Evolutionary conservation across 768 basidiomycete genomes (phyloP), one percentile per base, ranked within the genome.

Genomic region (Collybiopsis confluens): DNA sequence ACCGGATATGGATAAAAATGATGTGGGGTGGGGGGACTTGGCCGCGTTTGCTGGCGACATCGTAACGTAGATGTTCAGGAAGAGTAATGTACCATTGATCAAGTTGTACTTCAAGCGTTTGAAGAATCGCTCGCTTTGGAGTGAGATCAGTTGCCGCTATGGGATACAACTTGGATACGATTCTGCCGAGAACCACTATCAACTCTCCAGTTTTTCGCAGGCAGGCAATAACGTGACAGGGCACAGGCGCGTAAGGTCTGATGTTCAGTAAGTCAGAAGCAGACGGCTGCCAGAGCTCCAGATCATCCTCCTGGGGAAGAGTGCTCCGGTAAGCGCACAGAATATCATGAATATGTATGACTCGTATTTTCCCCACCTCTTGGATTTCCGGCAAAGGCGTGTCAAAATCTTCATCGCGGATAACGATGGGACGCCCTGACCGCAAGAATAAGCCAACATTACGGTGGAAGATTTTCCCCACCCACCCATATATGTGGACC

Each of bases 81-180:
- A 92, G 74, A 23, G 78, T 74, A 45, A 86, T 74, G 58, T 81
- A 85, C 88, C 89, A 91, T 56, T 83, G 85, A 63, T 88, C 85
- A 41, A 92, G 70, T 37, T 79, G 74, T 54, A 73, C 73, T 65
- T 89, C 90, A n/a, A 90, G 65, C 37, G 76, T 71, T 1, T 72
- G 73, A 47, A 87, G 67, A 46, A 79, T 61, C 0, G 72, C 62
- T 56, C 81, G 78, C 55, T 80, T 78, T 2, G 77, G 74, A 36
- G 69, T 64, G 6, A 71, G 70, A n/a, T 75, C 64, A 3, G 70
- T 67, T 1, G 75, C 65, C 58, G 79, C 81, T 18, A 91, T 82
- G 1, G 88, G 85, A 68, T 92, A 91, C 21, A 90, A 75, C 52
- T 75, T 75, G 11, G 80, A 77, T 41, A 90, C 76, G 52, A 91